Evolutionary conservation across 2,329 filamentous ascomycete species (phyloP), one percentile per base, ranked within the genome.

Genomic region (Fusarium buxicola): DNA sequence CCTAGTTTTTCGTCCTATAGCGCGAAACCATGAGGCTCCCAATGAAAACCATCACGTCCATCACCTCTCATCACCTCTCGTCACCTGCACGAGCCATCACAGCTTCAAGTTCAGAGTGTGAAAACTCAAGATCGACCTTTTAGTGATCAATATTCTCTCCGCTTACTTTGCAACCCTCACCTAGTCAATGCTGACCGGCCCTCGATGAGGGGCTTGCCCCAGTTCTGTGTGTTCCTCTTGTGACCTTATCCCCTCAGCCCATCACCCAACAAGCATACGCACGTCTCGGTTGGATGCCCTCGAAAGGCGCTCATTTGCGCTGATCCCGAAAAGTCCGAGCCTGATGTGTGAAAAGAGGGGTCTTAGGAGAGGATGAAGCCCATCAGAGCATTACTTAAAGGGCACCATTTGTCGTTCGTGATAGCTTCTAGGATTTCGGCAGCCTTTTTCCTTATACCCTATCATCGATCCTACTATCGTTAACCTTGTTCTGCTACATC

Each of bases 41-140:
- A 69, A 69, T 70, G 57, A 53, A 56, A 57, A 52, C 52, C 49
- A 41, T 68, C 59, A 63, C 67, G 50, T 62, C 61, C 39, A 58
- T 65, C 61, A 63, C 62, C 50, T 25, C 50, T 38, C 43, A 49
- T 69, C 61, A 48, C 31, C 27, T 53, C 41, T 46, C 48, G 31
- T 63, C 62, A 70, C 68, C 68, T 70, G 68, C 68, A 70, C 40
- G 63, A 55, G 41, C 48, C 50, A 69, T 70, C 68, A 70, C 68
- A 63, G 55, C 56, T 44, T 34, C 44, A 40, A n/a, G n/a, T n/a
- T n/a, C n/a, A n/a, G n/a, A n/a, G n/a, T n/a, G n/a, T 39, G 34
- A 48, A 40, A 50, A 49, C 51, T 55, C 45, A 48, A 52, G 48
- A 40, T 57, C 60, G 45, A 54, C 62, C 43, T 54, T 53, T 50